phyloP scores from a whole-genome alignment of 1,139 yeast species.

The Yamadazyma jaroonii region DNA sequence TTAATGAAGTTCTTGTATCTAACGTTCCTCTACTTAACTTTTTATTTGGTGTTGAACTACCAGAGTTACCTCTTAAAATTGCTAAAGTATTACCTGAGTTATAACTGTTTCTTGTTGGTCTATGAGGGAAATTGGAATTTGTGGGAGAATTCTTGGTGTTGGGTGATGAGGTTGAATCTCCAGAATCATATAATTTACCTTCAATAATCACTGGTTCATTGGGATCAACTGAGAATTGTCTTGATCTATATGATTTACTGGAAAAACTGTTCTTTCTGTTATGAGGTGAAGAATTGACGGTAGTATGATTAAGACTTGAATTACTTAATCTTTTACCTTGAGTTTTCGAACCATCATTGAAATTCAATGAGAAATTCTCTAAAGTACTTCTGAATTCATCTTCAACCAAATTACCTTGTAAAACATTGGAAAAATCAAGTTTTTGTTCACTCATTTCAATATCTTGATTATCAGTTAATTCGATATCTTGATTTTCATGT shows the following conservation, averaged over 20 bases:
- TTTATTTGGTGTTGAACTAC: slow-evolving; percentile 14
- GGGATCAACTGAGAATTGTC: slow-evolving; percentile 17
- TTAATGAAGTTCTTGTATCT: slow-evolving; percentile 6
- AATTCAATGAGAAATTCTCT: slow-evolving; percentile 31
- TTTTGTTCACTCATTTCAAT: background rate
- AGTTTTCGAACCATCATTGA: slow-evolving; percentile 3
- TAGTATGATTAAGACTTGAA: slow-evolving; percentile 2
- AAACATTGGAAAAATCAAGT: slow-evolving; percentile 40
- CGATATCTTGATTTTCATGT: background rate
- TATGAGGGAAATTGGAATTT: slow-evolving; percentile 3
- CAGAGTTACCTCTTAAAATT: slow-evolving; percentile 11
- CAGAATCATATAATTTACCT: slow-evolving; percentile 11
- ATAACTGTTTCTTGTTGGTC: slow-evolving; percentile 11
- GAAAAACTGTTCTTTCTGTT: slow-evolving; percentile 12
- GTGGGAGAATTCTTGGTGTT: slow-evolving; percentile 1
- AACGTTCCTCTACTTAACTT: slow-evolving; percentile 13
- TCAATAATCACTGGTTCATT: slow-evolving; percentile 17
- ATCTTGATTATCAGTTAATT: slow-evolving; percentile 1
- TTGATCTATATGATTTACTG: slow-evolving; percentile 12
- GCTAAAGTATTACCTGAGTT: slow-evolving; percentile 12
- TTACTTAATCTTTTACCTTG: slow-evolving; percentile 3
- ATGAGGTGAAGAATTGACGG: slow-evolving; percentile 1
- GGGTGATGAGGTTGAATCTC: slow-evolving; percentile 7
- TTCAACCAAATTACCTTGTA: slow-evolving; percentile 28
- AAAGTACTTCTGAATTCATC: slow-evolving; percentile 30